Conservation (phyloP, 2,329 filamentous ascomycete species). For the Aspergillus brunneoviolaceus region DNA sequence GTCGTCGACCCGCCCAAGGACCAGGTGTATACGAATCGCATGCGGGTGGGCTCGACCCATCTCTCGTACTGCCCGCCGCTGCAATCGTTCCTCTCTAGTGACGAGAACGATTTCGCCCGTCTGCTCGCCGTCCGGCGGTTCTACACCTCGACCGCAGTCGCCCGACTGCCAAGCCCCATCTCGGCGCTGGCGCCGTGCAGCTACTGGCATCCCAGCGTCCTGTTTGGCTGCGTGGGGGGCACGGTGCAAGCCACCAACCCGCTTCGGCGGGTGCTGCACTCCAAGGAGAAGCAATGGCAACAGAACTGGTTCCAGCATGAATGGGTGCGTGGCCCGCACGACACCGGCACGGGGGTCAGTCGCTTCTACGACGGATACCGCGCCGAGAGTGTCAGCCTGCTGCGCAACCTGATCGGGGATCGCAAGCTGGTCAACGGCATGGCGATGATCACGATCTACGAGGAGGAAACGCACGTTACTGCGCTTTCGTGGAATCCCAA, state of each 20-base stretch:
- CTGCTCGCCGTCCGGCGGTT: constrained; percentile 53
- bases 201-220: constrained; percentile 52
- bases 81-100: constrained; percentile 54
- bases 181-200: constrained; percentile 37
- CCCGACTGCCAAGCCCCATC: constrained; percentile 44
- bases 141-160: constrained; percentile 51
- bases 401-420: constrained; percentile 32
- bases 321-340: constrained; percentile 43
- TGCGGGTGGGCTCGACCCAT: constrained; percentile 49
- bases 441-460: constrained; percentile 53
- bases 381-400: constrained; percentile 37
- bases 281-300: constrained; percentile 53
- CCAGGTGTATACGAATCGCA: constrained; percentile 47
- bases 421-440: constrained; percentile 32
- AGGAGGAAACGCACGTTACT: constrained; percentile 63
- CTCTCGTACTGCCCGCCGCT: constrained; percentile 57
- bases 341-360: constrained; percentile 35
- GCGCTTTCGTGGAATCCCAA: constrained; percentile 69
- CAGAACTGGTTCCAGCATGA: constrained; percentile 60
- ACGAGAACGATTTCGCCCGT: constrained; percentile 55
- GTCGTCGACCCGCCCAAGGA: constrained; percentile 50
- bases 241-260: constrained; percentile 54
- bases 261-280: constrained; percentile 50
- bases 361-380: constrained; percentile 47
- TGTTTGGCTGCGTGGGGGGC: constrained; percentile 55